phyloP scores from a whole-genome alignment of 306 rosid species.

The Trifolium pratense region DNA sequence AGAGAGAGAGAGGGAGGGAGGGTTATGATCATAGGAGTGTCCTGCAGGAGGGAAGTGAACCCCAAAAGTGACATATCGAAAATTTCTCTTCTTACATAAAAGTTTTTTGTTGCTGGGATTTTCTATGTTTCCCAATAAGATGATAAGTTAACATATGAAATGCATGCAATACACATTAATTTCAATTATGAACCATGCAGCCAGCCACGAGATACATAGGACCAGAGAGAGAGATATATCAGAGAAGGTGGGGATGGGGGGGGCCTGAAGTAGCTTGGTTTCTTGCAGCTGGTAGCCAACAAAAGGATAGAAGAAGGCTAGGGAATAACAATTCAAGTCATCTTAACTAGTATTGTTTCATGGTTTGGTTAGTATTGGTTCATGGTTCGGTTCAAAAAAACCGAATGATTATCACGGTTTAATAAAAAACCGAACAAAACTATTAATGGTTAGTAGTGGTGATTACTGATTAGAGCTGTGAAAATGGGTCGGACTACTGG shows the following conservation, averaged over 20 bases:
- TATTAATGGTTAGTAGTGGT: too few relatives aligned
- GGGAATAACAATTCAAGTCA: too few relatives aligned
- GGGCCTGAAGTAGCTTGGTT: slow-evolving; percentile 2
- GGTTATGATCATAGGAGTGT: slow-evolving; percentile 29
- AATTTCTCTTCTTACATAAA: slow-evolving; percentile 1
- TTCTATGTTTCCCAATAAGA: slow-evolving; percentile 38
- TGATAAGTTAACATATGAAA: slow-evolving; percentile 37
- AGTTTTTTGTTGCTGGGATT: slow-evolving; percentile 31
- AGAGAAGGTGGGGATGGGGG: background rate
- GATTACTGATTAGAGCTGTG: too few relatives aligned
- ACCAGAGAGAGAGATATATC: slow-evolving; percentile 31
- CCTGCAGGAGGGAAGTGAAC: slow-evolving; percentile 30
- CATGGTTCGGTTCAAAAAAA: too few relatives aligned
- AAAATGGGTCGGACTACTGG: too few relatives aligned
- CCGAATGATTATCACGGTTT: too few relatives aligned
- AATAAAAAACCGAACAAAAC: too few relatives aligned
- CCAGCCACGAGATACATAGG: slow-evolving; percentile 21
- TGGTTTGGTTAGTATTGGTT: too few relatives aligned
- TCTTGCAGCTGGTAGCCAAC: slow-evolving; percentile 9
- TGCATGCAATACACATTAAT: slow-evolving; percentile 42
- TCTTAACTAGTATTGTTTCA: background rate
- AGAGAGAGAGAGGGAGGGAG: slow-evolving; percentile 36
- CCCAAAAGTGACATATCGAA: slow-evolving; percentile 42
- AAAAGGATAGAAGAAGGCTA: slow-evolving; percentile 9
- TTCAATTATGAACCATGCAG: slow-evolving; percentile 42